A percentile compares a stretch with the other conserved stretches of the same genome.
phyloP scores from a whole-genome alignment of 805 yeast species.

The Candida yuanshanica region DNA sequence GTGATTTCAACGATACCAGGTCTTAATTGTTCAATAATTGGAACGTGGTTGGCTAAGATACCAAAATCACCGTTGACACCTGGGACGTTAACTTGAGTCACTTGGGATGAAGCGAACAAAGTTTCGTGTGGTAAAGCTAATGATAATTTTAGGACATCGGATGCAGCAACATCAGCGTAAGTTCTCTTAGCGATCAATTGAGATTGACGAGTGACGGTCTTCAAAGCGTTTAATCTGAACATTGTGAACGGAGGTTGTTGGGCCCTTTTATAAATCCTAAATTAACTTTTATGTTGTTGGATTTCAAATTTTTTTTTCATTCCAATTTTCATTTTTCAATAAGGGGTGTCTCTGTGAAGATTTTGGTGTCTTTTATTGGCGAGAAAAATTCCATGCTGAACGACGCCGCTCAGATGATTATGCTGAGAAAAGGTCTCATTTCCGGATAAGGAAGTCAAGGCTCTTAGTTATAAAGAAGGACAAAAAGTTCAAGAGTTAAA shows the following conservation, averaged over 20 bases:
- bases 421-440: not conserved
- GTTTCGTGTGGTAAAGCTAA: constrained; percentile 87
- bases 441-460: not conserved
- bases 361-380: constrained; percentile 1
- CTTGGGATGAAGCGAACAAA: constrained; percentile 43
- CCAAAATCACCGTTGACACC: constrained; percentile 95
- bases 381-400: not conserved
- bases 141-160: constrained; percentile 78
- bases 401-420: not conserved
- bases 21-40: constrained; percentile 90
- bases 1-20: constrained; percentile 95
- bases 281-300: not conserved
- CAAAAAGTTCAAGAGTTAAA: too few species aligned
- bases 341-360: constrained; percentile 1
- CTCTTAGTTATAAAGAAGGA: not conserved
- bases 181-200: constrained; percentile 63
- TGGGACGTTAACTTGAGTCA: constrained; percentile 86
- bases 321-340: not conserved
- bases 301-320: not conserved
- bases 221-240: constrained; percentile 25
- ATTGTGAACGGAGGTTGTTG: constrained; percentile 8
- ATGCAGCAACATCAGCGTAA: constrained; percentile 78
- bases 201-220: constrained; percentile 31
- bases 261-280: not conserved
- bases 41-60: constrained; percentile 96